Conservation (phyloP, 2,329 filamentous ascomycete species). For the Sporothrix euskadiensis region DNA sequence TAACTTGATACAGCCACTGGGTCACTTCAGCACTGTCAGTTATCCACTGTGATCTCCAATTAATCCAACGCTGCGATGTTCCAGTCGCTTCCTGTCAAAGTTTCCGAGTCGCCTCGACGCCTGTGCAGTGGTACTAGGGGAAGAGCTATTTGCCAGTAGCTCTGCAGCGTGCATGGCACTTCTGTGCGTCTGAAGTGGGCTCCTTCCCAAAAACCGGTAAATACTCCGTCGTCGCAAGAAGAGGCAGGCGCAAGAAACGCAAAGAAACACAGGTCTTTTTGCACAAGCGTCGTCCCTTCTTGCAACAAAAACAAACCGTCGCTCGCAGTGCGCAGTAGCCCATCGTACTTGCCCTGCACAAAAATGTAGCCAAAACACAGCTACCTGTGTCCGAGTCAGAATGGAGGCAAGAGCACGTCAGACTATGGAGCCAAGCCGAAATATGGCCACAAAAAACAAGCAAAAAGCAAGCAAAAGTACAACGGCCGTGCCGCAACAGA, state of each 20-base stretch:
- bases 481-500: slow-evolving; percentile 4
- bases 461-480: not conserved
- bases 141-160: not conserved
- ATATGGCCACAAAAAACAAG: not conserved
- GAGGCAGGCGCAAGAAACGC: not conserved
- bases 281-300: slow-evolving; percentile 2
- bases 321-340: slow-evolving; percentile 2
- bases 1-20: slow-evolving; percentile 6
- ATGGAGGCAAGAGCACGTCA: slow-evolving; percentile 4
- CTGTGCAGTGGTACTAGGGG: not conserved
- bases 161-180: slow-evolving; percentile 20
- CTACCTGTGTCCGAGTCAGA: not conserved
- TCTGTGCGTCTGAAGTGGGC: slow-evolving; percentile 11
- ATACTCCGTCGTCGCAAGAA: not conserved
- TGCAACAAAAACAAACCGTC: not conserved
- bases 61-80: slow-evolving; percentile 7
- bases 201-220: not conserved
- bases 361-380: slow-evolving; percentile 3
- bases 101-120: slow-evolving; percentile 8
- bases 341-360: slow-evolving; percentile 18
- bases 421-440: not conserved
- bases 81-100: slow-evolving; percentile 10
- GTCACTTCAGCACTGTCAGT: not conserved
- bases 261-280: not conserved
- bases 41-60: slow-evolving; percentile 22